These are phyloP conservation scores for Ogataea glucozyma DNA, from an alignment of 805 yeast genomes.

Conservation along the genomic window DNA sequence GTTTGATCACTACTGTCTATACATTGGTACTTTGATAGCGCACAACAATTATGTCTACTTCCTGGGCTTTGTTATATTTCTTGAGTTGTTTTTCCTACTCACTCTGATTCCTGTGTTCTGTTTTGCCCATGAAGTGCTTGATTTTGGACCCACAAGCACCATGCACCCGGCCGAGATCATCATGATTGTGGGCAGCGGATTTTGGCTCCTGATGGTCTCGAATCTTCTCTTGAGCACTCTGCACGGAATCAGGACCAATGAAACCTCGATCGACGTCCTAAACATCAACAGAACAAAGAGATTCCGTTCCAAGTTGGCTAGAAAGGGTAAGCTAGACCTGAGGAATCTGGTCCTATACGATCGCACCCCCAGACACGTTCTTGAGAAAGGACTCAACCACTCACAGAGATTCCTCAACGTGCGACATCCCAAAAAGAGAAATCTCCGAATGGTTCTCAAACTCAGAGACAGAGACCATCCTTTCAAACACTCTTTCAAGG, in stretches of 20 bases:
- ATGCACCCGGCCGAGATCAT: slow-evolving; percentile 30
- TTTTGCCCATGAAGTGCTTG: slow-evolving; percentile 32
- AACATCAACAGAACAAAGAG: slow-evolving; percentile 16
- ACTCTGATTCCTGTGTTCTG: slow-evolving; percentile 41
- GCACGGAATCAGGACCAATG: slow-evolving; percentile 44
- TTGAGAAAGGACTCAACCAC: slow-evolving; percentile 15
- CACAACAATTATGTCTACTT: slow-evolving; percentile 62
- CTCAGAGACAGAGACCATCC: slow-evolving; percentile 36
- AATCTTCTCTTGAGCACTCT: slow-evolving; percentile 44
- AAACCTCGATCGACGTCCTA: slow-evolving; percentile 55
- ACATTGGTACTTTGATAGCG: slow-evolving; percentile 76
- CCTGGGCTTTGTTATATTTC: slow-evolving; percentile 47
- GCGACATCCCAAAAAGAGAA: slow-evolving; percentile 32
- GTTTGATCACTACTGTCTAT: slow-evolving; percentile 84
- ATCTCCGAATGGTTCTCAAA: slow-evolving; percentile 40
- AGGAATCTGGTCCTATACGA: slow-evolving; percentile 22
- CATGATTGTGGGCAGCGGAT: slow-evolving; percentile 44
- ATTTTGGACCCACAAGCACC: slow-evolving; percentile 22
- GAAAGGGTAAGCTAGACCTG: slow-evolving; percentile 8
- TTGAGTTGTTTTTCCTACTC: slow-evolving; percentile 40
- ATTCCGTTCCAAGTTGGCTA: slow-evolving; percentile 28
- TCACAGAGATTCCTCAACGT: slow-evolving; percentile 46
- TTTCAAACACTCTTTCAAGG: slow-evolving; percentile 39
- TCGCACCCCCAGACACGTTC: neutral
- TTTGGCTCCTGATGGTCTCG: slow-evolving; percentile 47